phyloP scores from a whole-genome alignment of 441 rosid genomes.

The Arabidopsis lyrata region DNA sequence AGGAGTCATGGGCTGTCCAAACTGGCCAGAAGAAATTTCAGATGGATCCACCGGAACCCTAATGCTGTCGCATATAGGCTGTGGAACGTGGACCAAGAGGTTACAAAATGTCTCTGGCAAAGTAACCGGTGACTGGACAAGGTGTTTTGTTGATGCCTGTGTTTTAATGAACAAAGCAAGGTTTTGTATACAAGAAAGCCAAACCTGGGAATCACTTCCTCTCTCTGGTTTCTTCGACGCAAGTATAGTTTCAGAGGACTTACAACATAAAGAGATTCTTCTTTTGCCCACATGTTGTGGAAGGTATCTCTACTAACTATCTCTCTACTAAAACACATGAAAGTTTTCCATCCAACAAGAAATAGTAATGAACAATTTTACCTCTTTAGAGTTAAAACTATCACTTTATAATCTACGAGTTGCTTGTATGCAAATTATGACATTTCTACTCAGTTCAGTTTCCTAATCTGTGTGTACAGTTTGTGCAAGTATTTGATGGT shows the following conservation, averaged over 20 bases:
- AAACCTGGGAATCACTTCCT: conserved; percentile 81
- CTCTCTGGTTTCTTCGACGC: conserved; percentile 58
- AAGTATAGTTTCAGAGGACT: conserved; percentile 50
- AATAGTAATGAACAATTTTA: background rate
- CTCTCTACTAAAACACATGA: background rate
- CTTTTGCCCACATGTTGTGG: conserved; percentile 74
- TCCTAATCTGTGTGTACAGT: conserved; percentile 46
- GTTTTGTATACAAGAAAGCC: conserved; percentile 83
- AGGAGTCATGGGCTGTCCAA: conserved; percentile 92
- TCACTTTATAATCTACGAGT: background rate
- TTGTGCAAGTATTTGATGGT: conserved; percentile 78
- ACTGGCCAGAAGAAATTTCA: conserved; percentile 59
- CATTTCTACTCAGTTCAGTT: conserved; percentile 17
- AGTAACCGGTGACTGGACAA: conserved; percentile 62
- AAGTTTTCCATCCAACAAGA: background rate
- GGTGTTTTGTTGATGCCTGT: conserved; percentile 72
- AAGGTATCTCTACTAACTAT: conserved; percentile 55
- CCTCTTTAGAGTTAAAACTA: background rate
- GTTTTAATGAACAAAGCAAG: conserved; percentile 58
- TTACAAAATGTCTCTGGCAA: conserved; percentile 46
- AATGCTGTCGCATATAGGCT: conserved; percentile 77
- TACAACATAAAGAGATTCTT: conserved; percentile 57
- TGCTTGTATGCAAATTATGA: background rate
- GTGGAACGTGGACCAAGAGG: conserved; percentile 82
- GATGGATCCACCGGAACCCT: conserved; percentile 52